A percentile compares a stretch with the other conserved stretches of the same genome.
phyloP scores from a whole-genome alignment of 2,329 filamentous ascomycete species.

The Epichloe amarillans region DNA sequence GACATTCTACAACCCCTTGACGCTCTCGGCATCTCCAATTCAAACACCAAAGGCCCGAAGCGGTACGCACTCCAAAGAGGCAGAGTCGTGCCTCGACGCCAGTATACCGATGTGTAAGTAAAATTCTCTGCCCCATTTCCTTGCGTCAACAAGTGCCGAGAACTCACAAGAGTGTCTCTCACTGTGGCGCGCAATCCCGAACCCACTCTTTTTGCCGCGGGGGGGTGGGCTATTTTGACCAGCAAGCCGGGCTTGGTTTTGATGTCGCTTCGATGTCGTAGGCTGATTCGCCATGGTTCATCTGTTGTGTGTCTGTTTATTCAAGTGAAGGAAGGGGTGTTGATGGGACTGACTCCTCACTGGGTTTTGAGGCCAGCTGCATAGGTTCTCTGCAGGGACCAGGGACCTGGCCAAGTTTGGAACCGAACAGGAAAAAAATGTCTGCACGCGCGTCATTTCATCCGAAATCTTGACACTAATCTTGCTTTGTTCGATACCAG shows the following conservation, averaged over 20 bases:
- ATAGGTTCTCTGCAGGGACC: neutral
- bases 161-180: neutral
- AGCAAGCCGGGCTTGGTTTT: neutral
- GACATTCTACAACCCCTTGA: conserved; percentile 15
- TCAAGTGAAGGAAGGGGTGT: neutral
- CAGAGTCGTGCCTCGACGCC: conserved; percentile 17
- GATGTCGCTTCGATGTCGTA: neutral
- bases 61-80: conserved; percentile 19
- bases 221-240: conserved; percentile 1
- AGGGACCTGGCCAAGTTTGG: neutral
- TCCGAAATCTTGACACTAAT: neutral
- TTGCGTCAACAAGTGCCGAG: too few relatives aligned
- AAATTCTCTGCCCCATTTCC: neutral
- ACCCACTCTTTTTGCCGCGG: neutral
- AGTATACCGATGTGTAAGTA: conserved; percentile 18
- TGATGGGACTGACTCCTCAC: neutral
- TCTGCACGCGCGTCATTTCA: neutral
- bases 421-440: neutral
- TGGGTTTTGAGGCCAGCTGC: neutral
- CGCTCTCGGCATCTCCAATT: conserved; percentile 14
- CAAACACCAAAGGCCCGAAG: conserved; percentile 14
- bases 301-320: conserved; percentile 1
- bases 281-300: conserved; percentile 5
- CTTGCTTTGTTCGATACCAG: conserved; percentile 1
- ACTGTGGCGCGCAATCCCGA: neutral